Evolutionary conservation across 1,284 basidiomycete species (phyloP), one percentile per base, ranked within the genome.

Genomic region (Volvariella surrecta): DNA sequence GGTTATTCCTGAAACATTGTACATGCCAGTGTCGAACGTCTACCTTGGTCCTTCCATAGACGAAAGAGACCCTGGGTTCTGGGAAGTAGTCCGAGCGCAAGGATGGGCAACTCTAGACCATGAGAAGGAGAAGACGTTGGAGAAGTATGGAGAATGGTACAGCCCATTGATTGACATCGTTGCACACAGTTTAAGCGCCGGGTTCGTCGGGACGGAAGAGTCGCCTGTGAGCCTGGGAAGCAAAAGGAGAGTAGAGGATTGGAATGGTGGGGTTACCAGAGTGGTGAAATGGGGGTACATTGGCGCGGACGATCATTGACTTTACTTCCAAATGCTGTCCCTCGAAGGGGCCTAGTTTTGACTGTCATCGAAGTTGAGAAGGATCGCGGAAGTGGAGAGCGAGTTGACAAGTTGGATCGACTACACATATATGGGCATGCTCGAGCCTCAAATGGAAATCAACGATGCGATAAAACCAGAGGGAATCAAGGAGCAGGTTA

Each of bases 171-270:
- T 75, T 21, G 70, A 73, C 50, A 61, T 64, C 8, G 64, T 63
- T 1, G 58, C 64, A 10, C 66, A 71, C 40, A 63, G 61, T 31
- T 51, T 63, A 21, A 67, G 61, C 2, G 44, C 51, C 1, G 68
- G 67, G 9, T 70, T 73, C 46, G 66, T 74, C n/a, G 71, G 72
- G 15, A 74, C 70, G 6, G 51, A 57, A 8, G 53, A 58, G 42
- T 70, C 67, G 11, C 71, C 71, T 10, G 66, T 71, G 43, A 67
- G 64, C 39, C 44, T 68, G 31, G 55, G 72, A 1, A 62, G 64
- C 3, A 52, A 55, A 22, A 54, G 62, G 42, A 52, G 71, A 45
- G 67, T 71, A 15, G 57, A 61, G 41, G 61, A 66, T 43, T 72
- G 61, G 61, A 61, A 62, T 44, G 46, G 49, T 17, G 52, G 57